Evolutionary conservation across 179 eudicot genomes (phyloP).

Genomic region (Vitellaria paradoxa): DNA sequence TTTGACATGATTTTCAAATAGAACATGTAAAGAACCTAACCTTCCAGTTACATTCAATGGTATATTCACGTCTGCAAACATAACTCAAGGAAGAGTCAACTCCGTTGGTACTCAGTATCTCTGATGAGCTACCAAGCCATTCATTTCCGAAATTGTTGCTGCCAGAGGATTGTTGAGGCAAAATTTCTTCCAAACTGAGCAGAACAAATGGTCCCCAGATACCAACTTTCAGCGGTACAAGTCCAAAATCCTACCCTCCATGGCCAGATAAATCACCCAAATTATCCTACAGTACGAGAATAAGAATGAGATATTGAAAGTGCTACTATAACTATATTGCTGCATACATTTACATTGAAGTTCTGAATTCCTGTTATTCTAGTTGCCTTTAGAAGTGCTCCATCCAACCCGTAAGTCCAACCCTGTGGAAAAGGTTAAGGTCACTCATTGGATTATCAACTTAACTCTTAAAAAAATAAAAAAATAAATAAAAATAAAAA

Average conservation of each 20-base stretch:
- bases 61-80: slow-evolving; percentile 83
- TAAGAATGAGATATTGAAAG: slow-evolving; percentile 8
- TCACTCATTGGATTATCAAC: neutral
- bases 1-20: neutral
- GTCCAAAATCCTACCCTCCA: slow-evolving; percentile 71
- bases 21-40: slow-evolving; percentile 26
- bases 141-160: slow-evolving; percentile 38
- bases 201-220: slow-evolving; percentile 89
- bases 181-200: slow-evolving; percentile 43
- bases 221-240: slow-evolving; percentile 59
- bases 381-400: slow-evolving; percentile 82
- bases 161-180: slow-evolving; percentile 28
- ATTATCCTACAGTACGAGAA: neutral
- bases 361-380: slow-evolving; percentile 63
- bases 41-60: slow-evolving; percentile 96
- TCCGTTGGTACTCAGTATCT: slow-evolving; percentile 49
- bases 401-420: slow-evolving; percentile 90
- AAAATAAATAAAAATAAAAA: too few relatives aligned
- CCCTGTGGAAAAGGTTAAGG: slow-evolving; percentile 46
- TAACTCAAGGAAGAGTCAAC: slow-evolving; percentile 68
- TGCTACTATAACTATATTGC: slow-evolving; percentile 2
- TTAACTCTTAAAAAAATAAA: neutral
- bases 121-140: slow-evolving; percentile 77
- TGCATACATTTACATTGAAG: slow-evolving; percentile 62
- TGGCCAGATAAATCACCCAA: slow-evolving; percentile 17